Conservation (phyloP, 2,329 filamentous ascomycete genomes). For the Aspergillus sp. region DNA sequence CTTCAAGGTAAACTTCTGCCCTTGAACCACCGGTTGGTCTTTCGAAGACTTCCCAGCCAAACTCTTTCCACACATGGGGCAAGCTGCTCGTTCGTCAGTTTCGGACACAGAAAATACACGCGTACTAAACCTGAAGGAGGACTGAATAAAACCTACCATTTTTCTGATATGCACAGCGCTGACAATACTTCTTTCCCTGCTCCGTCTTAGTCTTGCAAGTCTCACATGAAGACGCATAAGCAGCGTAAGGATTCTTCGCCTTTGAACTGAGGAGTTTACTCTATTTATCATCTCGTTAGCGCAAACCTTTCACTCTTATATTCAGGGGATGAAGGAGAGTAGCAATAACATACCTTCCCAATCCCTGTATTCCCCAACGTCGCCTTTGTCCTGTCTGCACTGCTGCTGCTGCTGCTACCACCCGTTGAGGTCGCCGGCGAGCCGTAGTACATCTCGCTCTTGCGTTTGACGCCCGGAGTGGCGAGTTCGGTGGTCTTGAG, state of each 20-base stretch:
- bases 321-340: background rate
- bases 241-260: constrained; percentile 59
- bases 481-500: constrained; percentile 53
- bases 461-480: constrained; percentile 59
- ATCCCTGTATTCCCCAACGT: constrained; percentile 53
- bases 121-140: too few species aligned
- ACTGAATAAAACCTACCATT: constrained; percentile 41
- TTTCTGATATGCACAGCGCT: constrained; percentile 55
- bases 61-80: constrained; percentile 56
- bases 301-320: background rate
- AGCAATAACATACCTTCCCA: constrained; percentile 43
- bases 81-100: constrained; percentile 36
- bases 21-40: constrained; percentile 48
- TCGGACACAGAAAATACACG: too few species aligned
- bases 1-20: constrained; percentile 57
- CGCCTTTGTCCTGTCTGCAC: constrained; percentile 23
- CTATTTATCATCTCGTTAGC: constrained; percentile 24
- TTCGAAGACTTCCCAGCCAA: constrained; percentile 38
- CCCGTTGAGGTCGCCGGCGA: constrained; percentile 40
- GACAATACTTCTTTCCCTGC: constrained; percentile 52
- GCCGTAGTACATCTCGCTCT: constrained; percentile 58
- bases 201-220: constrained; percentile 58
- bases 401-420: constrained; percentile 5
- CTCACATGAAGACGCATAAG: constrained; percentile 54
- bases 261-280: constrained; percentile 57